Evolutionary conservation across 163 green algal genomes (phyloP).

Genomic region (Scenedesmus sp.): DNA sequence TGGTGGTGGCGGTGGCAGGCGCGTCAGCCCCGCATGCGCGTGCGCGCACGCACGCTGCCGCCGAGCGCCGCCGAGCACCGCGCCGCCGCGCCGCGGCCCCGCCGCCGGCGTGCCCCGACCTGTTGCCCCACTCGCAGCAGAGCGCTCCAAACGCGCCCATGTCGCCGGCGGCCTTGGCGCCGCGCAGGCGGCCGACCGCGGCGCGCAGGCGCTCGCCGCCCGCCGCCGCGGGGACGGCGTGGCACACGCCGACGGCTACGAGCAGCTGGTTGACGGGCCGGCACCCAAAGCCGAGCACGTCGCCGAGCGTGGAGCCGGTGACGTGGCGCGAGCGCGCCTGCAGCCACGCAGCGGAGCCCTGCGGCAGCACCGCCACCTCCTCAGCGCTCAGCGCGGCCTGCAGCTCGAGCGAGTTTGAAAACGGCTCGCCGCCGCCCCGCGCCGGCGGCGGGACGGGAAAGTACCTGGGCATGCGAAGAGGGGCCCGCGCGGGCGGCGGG

Average conservation of each 20-base stretch:
- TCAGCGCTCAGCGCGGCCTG: background rate
- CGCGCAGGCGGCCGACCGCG: background rate
- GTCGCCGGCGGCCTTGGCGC: background rate
- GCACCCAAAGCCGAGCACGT: constrained; percentile 20
- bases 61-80: background rate
- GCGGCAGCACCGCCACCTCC: background rate
- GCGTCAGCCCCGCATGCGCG: background rate
- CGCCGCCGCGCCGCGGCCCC: background rate
- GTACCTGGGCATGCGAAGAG: constrained; percentile 16
- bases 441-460: background rate
- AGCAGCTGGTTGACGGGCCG: constrained; percentile 18
- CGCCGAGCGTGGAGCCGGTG: constrained; percentile 8
- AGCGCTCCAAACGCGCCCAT: constrained; percentile 12
- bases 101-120: background rate
- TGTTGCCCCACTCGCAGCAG: constrained; percentile 14
- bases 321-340: constrained; percentile 20
- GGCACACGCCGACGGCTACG: background rate
- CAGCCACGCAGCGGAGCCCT: constrained; percentile 27
- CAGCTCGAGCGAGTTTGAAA: background rate
- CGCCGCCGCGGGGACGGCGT: background rate
- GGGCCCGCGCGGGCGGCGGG: background rate
- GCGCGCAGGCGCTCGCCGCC: background rate
- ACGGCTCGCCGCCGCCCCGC: background rate
- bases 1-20: background rate
- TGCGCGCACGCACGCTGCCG: background rate